Evolutionary conservation across 2,329 filamentous ascomycete species (phyloP), one percentile per base, ranked within the genome.

Genomic region (Aspergillus niger): DNA sequence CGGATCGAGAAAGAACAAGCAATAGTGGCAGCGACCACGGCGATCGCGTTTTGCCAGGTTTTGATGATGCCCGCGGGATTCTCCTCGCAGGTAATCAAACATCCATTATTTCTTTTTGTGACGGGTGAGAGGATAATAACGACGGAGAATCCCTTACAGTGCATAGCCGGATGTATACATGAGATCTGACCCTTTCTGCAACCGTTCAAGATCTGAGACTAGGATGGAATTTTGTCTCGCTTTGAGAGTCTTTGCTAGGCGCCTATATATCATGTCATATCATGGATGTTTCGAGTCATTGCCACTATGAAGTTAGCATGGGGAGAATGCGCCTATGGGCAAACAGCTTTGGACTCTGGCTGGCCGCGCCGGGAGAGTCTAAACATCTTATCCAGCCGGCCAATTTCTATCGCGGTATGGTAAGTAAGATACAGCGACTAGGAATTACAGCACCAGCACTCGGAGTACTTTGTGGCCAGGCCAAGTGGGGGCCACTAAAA

Each of bases 371-470:
- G 32, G 32, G 32, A 36, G 32, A 17, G 24, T 47, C n/a, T 28
- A 44, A 13, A 22, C 13, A 28, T 28, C 53, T 44, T 55, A 47
- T 55, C 53, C 53, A 43, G 26, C 53, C 53, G 53, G 53, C 39
- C 8, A 22, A 26, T 51, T 56, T 57, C 36, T 22, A 32, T 22
- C 7, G 10, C 10, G 32, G 62, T 63, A 59, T 36, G 49, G 62
- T 63, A 63, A 55, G 49, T 55, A 50, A 53, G 8, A 55, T 61
- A 60, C 58, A 4, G 10, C 15, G n/a, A 28, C 57, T 41, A 8
- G 30, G 22, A 32, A 53, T 54, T 30, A 48, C 57, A 47, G 17
- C 20, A 30, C 26, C n/a, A 54, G 57, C 41, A 48, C 51, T 44
- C 24, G 36, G 44, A 41, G 43, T 43, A 52, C 28, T 11, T 43